Evolutionary conservation across 805 yeast species (phyloP).

Genomic region (Pichia kluyveri): DNA sequence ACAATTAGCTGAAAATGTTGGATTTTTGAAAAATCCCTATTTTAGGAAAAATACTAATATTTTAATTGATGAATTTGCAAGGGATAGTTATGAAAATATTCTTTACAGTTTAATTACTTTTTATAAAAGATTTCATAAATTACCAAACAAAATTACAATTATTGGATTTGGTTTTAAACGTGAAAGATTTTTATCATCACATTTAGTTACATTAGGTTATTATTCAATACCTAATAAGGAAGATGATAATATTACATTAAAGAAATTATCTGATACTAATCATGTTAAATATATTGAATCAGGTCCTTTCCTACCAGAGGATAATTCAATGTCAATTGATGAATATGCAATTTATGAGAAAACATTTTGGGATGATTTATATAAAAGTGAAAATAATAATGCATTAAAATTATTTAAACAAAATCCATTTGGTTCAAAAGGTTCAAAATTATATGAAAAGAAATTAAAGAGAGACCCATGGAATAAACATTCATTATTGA

Average conservation of each 20-base stretch:
- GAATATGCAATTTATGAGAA: constrained; percentile 17
- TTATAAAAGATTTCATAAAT: constrained; percentile 34
- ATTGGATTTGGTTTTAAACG: constrained; percentile 73
- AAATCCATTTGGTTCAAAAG: constrained; percentile 51
- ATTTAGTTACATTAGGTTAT: constrained; percentile 42
- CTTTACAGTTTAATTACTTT: constrained; percentile 50
- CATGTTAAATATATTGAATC: constrained; percentile 45
- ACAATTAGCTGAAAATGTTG: constrained; percentile 26
- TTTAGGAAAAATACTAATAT: constrained; percentile 18
- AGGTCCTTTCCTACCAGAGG: constrained; percentile 40
- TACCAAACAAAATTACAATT: constrained; percentile 46
- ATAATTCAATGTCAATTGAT: neutral
- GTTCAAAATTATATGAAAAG: constrained; percentile 34
- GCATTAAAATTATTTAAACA: constrained; percentile 45
- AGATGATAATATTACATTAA: neutral
- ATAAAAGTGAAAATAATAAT: constrained; percentile 37
- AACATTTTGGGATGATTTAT: constrained; percentile 39
- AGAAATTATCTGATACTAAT: constrained; percentile 15
- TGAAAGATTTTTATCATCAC: constrained; percentile 46
- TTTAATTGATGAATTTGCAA: constrained; percentile 58
- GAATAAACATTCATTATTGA: constrained; percentile 5
- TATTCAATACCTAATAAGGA: neutral
- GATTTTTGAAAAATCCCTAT: constrained; percentile 1
- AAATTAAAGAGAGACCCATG: constrained; percentile 50
- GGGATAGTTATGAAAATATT: constrained; percentile 76